Evolutionary conservation across 2,329 filamentous ascomycete species (phyloP).

Genomic region (Colletotrichum sublineola): DNA sequence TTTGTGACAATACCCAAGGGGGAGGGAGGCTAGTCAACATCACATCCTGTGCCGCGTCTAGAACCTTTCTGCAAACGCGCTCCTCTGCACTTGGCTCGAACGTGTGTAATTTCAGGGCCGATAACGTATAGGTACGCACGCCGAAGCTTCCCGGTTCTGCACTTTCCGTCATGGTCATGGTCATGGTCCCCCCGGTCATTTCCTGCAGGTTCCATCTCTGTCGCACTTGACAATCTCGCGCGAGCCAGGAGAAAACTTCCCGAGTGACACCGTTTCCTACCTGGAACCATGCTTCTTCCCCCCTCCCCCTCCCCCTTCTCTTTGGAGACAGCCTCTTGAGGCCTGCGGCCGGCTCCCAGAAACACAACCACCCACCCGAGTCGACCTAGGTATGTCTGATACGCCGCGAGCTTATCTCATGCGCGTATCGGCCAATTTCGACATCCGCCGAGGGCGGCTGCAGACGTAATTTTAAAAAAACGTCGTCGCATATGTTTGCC

Average conservation of each 20-base stretch:
- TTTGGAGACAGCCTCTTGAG: neutral
- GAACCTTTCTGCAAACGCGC: neutral
- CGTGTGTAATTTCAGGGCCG: conserved; percentile 5
- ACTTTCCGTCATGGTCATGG: neutral
- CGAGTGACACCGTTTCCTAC: neutral
- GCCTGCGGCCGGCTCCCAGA: neutral
- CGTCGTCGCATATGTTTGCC: conserved; percentile 13
- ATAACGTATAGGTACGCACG: neutral
- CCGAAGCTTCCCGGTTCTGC: neutral
- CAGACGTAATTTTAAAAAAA: conserved; percentile 30
- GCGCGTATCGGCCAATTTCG: conserved; percentile 19
- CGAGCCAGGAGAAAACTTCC: neutral
- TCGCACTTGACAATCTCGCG: conserved; percentile 40
- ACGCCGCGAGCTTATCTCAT: conserved; percentile 16
- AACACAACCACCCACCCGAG: neutral
- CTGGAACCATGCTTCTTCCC: neutral
- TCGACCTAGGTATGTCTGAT: neutral
- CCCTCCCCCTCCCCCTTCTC: too few species aligned
- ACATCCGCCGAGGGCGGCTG: conserved; percentile 14
- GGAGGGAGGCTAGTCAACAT: neutral
- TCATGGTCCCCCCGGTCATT: neutral
- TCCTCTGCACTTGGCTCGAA: neutral
- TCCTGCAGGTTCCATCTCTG: conserved; percentile 17
- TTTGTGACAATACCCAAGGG: conserved; percentile 19
- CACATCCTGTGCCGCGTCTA: conserved; percentile 6